A percentile compares a stretch with the other conserved stretches of the same genome.
phyloP scores from a whole-genome alignment of 306 rosid genomes.

The Quercus alba region DNA sequence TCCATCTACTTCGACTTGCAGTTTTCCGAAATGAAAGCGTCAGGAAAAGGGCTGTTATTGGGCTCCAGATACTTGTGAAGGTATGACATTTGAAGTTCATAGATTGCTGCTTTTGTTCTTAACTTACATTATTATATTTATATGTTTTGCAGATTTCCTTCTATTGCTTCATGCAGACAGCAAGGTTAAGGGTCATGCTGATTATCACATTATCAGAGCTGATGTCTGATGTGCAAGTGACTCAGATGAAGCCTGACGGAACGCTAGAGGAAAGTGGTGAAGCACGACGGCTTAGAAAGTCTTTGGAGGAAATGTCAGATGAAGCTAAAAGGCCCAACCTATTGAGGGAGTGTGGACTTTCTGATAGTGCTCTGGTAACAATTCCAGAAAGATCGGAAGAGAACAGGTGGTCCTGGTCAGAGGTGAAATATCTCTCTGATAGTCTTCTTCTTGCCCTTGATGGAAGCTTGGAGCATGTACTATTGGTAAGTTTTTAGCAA shows the following conservation, averaged over 20 bases:
- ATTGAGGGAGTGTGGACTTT: conserved; percentile 74
- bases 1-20: conserved; percentile 94
- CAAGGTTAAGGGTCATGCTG: conserved; percentile 95
- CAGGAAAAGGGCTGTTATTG: conserved; percentile 88
- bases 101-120: conserved; percentile 9
- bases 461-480: conserved; percentile 93
- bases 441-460: conserved; percentile 94
- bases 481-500: conserved; percentile 59
- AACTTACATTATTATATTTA: conserved; percentile 12
- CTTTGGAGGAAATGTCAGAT: conserved; percentile 80
- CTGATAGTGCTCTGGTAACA: conserved; percentile 59
- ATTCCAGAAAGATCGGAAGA: conserved; percentile 69
- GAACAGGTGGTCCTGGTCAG: conserved; percentile 92
- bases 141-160: conserved; percentile 80
- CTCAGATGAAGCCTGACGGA: no score
- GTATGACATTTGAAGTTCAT: conserved; percentile 44
- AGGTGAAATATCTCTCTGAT: conserved; percentile 80
- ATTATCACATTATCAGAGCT: conserved; percentile 48
- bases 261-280: no score
- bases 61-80: conserved; percentile 94
- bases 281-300: conserved; percentile 60
- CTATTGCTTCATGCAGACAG: conserved; percentile 83
- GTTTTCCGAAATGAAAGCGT: conserved; percentile 89
- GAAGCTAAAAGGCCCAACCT: conserved; percentile 60
- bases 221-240: no score